Evolutionary conservation across 164 flowering plant species (phyloP), one percentile per base, ranked within the genome.

Genomic region (Buxus sempervirens): DNA sequence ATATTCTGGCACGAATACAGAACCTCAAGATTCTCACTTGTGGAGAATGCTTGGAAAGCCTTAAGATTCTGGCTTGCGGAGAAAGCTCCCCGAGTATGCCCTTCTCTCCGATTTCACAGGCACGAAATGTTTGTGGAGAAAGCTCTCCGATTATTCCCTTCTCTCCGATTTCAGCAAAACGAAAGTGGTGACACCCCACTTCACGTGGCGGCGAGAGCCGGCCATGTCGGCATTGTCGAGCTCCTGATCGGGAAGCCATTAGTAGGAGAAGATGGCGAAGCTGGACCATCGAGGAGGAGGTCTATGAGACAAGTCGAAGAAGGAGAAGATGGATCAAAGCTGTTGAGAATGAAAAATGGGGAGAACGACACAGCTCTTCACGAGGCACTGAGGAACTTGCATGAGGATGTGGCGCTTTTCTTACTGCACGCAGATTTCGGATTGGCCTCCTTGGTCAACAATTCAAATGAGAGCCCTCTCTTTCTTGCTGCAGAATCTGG

Each of bases 331-430:
- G n/a, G 23, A n/a, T n/a, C n/a, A 14, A 25, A 22, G 5, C 64
- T 54, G 51, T 68, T 56, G 71, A 42, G n/a, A 19, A 56, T 63
- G 62, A 61, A n/a, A n/a, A 63, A 75, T 64, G 7, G 13, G 26
- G 41, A 36, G 18, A 55, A 60, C 24, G 58, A 70, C 60, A 75
- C 73, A 1, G 59, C 71, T 4, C 58, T 75, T 16, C 74, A 75
- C 27, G 74, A 75, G 63, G 71, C 78, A 2, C 19, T 75, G 20
- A 66, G 18, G 66, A 62, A 38, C 12, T 41, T 45, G 8, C 59
- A 67, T 20, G 28, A 28, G 16, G 49, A 28, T 23, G 60, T 66
- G 15, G 70, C 64, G 0, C 3, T 51, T 48, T 56, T 24, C 45
- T 63, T 75, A 27, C 25, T 70, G 28, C 23, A 21, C 3, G 48